phyloP scores from a whole-genome alignment of 1,139 yeast species.

The Nakaseomyces glabratus region DNA sequence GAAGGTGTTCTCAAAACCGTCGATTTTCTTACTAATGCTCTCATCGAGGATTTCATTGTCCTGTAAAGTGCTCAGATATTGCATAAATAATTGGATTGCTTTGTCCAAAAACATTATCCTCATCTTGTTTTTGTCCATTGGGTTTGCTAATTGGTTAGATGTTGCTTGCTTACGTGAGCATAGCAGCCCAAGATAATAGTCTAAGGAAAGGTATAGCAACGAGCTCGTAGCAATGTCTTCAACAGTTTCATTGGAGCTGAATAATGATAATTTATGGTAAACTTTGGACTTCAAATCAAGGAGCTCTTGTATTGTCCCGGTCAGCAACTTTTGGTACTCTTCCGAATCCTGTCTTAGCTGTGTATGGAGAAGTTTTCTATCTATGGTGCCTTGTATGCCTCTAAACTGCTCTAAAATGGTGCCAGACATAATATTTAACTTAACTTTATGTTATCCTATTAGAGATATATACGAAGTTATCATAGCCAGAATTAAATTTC shows the following conservation, averaged over 20 bases:
- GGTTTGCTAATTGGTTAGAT: conserved; percentile 3
- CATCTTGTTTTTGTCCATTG: conserved; percentile 15
- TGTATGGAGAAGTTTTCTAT: conserved; percentile 13
- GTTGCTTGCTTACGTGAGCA: conserved; percentile 28
- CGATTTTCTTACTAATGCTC: conserved; percentile 35
- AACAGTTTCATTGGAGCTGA: conserved; percentile 52
- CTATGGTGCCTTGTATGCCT: background rate
- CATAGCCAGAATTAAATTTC: too few relatives aligned
- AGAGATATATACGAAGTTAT: too few relatives aligned
- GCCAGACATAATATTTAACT: too few relatives aligned
- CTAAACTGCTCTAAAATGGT: conserved; percentile 1
- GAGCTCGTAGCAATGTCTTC: conserved; percentile 51
- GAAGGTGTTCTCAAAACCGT: conserved; percentile 35
- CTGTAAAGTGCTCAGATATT: conserved; percentile 38
- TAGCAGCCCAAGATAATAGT: conserved; percentile 41
- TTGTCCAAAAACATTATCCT: conserved; percentile 38
- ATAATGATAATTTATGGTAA: conserved; percentile 35
- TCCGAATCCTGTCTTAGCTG: conserved; percentile 30
- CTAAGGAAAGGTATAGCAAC: conserved; percentile 44
- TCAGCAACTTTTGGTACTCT: conserved; percentile 29
- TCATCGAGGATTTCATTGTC: conserved; percentile 38
- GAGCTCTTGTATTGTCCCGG: conserved; percentile 23
- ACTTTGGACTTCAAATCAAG: conserved; percentile 31
- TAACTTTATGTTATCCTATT: too few relatives aligned
- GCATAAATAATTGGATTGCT: conserved; percentile 37